Conservation (phyloP, 2,329 filamentous ascomycete species). For the Knufia fluminis region DNA sequence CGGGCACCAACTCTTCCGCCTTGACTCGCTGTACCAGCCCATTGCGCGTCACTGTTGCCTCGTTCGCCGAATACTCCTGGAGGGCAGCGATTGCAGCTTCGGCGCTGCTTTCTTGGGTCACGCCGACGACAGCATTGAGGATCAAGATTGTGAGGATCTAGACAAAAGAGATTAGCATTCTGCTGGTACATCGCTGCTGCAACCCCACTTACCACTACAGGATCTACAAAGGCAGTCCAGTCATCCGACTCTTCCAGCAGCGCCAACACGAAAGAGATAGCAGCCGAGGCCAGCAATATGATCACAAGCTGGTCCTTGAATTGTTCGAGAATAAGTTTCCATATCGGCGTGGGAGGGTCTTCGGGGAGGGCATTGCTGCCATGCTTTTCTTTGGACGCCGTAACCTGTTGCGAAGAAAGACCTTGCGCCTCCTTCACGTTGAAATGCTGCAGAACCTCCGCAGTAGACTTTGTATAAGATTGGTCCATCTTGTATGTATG, state of each 20-base stretch:
- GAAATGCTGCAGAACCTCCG: constrained; percentile 45
- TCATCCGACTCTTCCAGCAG: constrained; percentile 88
- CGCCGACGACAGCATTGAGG: constrained; percentile 91
- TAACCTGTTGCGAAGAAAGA: constrained; percentile 42
- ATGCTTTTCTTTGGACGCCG: constrained; percentile 38
- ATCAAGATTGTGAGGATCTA: constrained; percentile 95
- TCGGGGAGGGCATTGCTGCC: constrained; percentile 61
- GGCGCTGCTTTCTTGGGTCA: constrained; percentile 96
- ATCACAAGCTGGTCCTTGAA: constrained; percentile 98
- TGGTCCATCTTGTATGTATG: constrained; percentile 39
- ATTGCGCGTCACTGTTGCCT: constrained; percentile 85
- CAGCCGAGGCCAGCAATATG: constrained; percentile 85
- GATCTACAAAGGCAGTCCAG: constrained; percentile 96
- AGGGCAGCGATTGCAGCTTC: constrained; percentile 97
- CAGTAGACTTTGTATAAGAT: constrained; percentile 41
- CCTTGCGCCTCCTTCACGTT: constrained; percentile 42
- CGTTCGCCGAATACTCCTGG: constrained; percentile 98
- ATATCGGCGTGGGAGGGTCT: constrained; percentile 89
- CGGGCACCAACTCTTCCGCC: constrained; percentile 94
- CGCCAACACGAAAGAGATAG: constrained; percentile 84
- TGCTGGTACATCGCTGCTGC: not conserved
- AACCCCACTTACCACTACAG: constrained; percentile 64
- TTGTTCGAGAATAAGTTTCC: constrained; percentile 94
- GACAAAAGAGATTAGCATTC: constrained; percentile 2
- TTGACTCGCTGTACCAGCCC: constrained; percentile 73